Conservation (phyloP, 2,329 filamentous ascomycete genomes). For the Aspergillus tubingensis region DNA sequence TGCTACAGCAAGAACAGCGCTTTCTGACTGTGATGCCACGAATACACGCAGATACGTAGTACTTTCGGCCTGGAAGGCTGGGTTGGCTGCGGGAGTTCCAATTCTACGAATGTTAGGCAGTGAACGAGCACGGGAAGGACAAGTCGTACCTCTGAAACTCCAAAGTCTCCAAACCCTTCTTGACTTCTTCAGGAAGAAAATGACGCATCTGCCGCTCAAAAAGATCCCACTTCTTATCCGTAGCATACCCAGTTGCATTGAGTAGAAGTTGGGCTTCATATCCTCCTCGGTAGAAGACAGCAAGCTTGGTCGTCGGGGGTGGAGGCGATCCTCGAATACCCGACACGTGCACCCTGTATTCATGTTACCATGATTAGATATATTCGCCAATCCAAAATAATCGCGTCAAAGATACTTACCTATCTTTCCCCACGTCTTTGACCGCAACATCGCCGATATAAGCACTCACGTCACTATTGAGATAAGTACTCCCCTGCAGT, state of each 20-base stretch:
- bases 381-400: background rate
- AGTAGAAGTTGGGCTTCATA: conserved; percentile 50
- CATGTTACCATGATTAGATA: background rate
- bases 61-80: conserved; percentile 42
- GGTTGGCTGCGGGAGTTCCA: conserved; percentile 43
- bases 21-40: conserved; percentile 38
- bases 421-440: conserved; percentile 37
- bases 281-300: conserved; percentile 53
- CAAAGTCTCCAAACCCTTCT: conserved; percentile 51
- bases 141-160: conserved; percentile 51
- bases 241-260: conserved; percentile 53
- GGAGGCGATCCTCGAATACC: conserved; percentile 48
- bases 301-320: conserved; percentile 55
- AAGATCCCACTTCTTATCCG: conserved; percentile 52
- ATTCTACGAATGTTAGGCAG: conserved; percentile 23
- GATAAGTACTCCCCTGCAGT: conserved; percentile 51
- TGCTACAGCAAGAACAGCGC: conserved; percentile 31
- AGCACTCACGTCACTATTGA: conserved; percentile 52
- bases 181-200: conserved; percentile 43
- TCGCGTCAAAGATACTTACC: conserved; percentile 16
- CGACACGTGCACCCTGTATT: conserved; percentile 43
- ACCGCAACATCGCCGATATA: conserved; percentile 41
- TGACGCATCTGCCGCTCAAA: conserved; percentile 51
- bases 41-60: conserved; percentile 52
- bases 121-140: background rate